Conservation (phyloP, 2,329 filamentous ascomycete genomes). For the Fusarium hainanense region DNA sequence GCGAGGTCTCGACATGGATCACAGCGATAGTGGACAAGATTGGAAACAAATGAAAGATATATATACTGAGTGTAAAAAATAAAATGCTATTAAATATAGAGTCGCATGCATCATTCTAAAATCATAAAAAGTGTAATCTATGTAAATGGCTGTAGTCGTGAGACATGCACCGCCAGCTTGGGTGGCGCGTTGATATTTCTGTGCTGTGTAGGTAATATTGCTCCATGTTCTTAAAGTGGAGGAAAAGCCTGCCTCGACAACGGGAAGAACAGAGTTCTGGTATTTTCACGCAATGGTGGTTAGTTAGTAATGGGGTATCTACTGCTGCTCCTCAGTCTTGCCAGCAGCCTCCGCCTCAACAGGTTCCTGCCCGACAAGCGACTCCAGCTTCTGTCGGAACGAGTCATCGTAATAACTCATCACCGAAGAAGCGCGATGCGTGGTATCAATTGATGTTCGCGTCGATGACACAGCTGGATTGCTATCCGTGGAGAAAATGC, state of each 20-base stretch:
- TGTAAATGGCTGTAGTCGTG: constrained; percentile 2
- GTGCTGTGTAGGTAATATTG: constrained; percentile 1
- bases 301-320: neutral
- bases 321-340: neutral
- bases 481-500: constrained; percentile 20
- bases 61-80: neutral
- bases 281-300: too few species aligned
- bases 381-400: constrained; percentile 29
- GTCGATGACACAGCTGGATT: constrained; percentile 3
- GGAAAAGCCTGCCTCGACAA: constrained; percentile 3
- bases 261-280: constrained; percentile 6
- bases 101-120: constrained; percentile 10
- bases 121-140: constrained; percentile 11
- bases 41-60: neutral
- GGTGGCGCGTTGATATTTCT: neutral
- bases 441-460: constrained; percentile 20
- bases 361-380: constrained; percentile 22
- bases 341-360: neutral
- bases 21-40: neutral
- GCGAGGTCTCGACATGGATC: neutral
- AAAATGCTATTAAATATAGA: constrained; percentile 7
- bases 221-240: constrained; percentile 3
- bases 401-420: constrained; percentile 32
- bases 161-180: neutral
- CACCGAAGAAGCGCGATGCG: constrained; percentile 11